phyloP scores from a whole-genome alignment of 768 basidiomycete genomes.

The Tulasnella sp. region DNA sequence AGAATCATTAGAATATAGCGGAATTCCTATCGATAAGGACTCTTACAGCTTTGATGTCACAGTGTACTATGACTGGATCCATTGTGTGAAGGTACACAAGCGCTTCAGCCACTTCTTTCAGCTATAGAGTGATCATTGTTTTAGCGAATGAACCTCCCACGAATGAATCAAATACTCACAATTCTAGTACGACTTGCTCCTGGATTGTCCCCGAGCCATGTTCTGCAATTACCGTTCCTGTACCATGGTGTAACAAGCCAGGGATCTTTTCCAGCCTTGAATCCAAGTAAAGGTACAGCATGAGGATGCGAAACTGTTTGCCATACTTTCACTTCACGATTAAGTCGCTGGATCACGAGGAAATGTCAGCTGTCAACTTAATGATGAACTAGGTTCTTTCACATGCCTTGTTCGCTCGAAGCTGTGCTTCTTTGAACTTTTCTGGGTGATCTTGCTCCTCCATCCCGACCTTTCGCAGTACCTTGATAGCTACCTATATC shows the following conservation, averaged over 20 bases:
- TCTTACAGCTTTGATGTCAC: neutral
- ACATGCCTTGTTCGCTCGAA: too few relatives aligned
- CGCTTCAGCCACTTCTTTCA: neutral
- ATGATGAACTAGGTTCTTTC: too few relatives aligned
- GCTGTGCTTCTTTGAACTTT: too few relatives aligned
- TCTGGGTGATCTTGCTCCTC: too few relatives aligned
- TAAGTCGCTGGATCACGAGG: too few relatives aligned
- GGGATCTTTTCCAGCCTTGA: neutral
- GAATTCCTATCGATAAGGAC: too few relatives aligned
- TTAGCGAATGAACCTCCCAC: neutral
- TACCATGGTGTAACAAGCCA: neutral
- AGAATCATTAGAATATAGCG: too few relatives aligned
- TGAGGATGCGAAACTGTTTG: neutral
- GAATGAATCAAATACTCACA: neutral
- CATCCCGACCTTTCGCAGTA: too few relatives aligned
- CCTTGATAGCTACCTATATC: too few relatives aligned
- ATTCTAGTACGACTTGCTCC: neutral
- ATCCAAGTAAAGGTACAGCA: neutral
- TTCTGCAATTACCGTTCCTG: neutral
- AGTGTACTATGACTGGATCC: neutral
- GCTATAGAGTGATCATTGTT: neutral
- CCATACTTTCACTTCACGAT: neutral
- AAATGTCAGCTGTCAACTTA: too few relatives aligned
- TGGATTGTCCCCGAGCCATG: neutral
- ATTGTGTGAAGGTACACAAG: neutral